Conservation (phyloP, 1,284 basidiomycete species). For the Ceratobasidium theobromae region DNA sequence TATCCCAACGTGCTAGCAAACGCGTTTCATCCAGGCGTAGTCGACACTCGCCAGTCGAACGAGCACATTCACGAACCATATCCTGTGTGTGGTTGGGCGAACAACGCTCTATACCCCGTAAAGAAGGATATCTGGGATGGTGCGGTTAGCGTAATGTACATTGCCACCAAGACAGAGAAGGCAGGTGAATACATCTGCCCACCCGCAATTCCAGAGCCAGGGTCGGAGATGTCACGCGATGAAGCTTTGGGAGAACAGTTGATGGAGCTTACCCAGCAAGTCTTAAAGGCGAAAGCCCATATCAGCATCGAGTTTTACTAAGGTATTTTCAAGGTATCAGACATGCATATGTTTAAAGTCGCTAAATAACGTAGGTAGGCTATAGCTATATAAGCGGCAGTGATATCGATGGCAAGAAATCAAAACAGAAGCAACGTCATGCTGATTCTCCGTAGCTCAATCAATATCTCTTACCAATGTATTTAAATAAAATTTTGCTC, state of each 20-base stretch:
- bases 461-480: too few species aligned
- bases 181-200: constrained; percentile 26
- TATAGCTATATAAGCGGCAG: too few species aligned
- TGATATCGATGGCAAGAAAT: too few species aligned
- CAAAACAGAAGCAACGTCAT: too few species aligned
- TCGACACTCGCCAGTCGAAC: constrained; percentile 21
- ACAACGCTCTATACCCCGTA: constrained; percentile 13
- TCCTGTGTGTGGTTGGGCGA: constrained; percentile 8
- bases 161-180: constrained; percentile 1
- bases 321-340: neutral
- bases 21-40: constrained; percentile 19
- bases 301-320: constrained; percentile 4
- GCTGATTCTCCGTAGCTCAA: too few species aligned
- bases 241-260: constrained; percentile 3
- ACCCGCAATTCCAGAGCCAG: constrained; percentile 22
- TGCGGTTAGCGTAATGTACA: constrained; percentile 16
- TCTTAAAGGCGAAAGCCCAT: constrained; percentile 5
- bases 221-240: constrained; percentile 2
- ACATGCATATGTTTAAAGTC: too few species aligned
- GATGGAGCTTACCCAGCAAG: constrained; percentile 15
- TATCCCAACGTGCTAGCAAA: constrained; percentile 16
- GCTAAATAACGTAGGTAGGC: too few species aligned
- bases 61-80: constrained; percentile 26
- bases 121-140: constrained; percentile 32
- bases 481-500: too few species aligned